Conservation (phyloP, 2,329 filamentous ascomycete genomes). For the Monilinia vaccinii-corymbosi region DNA sequence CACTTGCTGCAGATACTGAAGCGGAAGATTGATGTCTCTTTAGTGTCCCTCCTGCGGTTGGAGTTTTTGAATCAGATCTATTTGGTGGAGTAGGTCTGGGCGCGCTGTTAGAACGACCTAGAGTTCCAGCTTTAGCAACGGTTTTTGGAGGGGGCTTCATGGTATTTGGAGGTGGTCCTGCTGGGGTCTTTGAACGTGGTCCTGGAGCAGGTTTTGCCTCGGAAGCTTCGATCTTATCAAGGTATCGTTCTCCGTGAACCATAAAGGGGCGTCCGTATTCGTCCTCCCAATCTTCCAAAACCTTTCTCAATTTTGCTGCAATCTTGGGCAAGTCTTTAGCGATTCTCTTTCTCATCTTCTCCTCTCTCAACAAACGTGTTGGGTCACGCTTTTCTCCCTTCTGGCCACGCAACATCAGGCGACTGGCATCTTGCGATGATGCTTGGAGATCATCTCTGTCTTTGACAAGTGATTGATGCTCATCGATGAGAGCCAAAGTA, state of each 20-base stretch:
- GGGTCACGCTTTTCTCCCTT: slow-evolving; percentile 94
- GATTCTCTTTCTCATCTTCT: slow-evolving; percentile 98
- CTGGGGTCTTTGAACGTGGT: slow-evolving; percentile 67
- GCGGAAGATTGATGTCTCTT: slow-evolving; percentile 24
- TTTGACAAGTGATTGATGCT: slow-evolving; percentile 69
- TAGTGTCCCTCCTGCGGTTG: slow-evolving; percentile 34
- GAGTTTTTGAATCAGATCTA: slow-evolving; percentile 40
- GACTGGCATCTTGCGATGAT: slow-evolving; percentile 90
- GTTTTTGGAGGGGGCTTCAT: slow-evolving; percentile 14
- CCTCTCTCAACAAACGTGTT: slow-evolving; percentile 84
- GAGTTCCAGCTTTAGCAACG: slow-evolving; percentile 20
- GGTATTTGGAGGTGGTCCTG: slow-evolving; percentile 44
- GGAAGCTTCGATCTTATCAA: slow-evolving; percentile 68
- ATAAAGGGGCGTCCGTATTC: slow-evolving; percentile 91
- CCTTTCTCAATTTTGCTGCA: slow-evolving; percentile 69
- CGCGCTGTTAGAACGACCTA: slow-evolving; percentile 25
- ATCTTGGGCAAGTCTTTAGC: slow-evolving; percentile 93
- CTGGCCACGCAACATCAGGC: slow-evolving; percentile 80
- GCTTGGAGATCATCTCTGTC: slow-evolving; percentile 82
- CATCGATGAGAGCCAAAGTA: slow-evolving; percentile 72
- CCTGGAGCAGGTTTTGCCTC: slow-evolving; percentile 51
- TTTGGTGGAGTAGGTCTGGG: slow-evolving; percentile 22
- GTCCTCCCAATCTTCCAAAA: slow-evolving; percentile 82
- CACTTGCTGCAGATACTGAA: slow-evolving; percentile 10
- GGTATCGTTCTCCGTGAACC: slow-evolving; percentile 83